A percentile compares a stretch with the other conserved stretches of the same genome.
Evolutionary conservation across 176 grass and related monocot species (phyloP).

Genomic region (Rhynchospora breviuscula): DNA sequence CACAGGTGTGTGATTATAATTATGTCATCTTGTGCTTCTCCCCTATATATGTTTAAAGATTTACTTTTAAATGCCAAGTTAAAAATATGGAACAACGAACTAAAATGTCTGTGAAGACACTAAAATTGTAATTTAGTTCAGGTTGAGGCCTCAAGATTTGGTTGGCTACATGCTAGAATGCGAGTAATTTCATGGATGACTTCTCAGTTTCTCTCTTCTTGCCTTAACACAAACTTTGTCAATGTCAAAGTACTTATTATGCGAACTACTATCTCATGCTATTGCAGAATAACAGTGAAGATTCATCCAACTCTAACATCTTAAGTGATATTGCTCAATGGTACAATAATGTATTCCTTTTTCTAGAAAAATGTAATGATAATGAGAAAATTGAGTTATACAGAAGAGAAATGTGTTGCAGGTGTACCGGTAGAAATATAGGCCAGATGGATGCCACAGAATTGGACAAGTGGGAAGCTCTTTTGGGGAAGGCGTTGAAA

Average conservation of each 20-base stretch:
- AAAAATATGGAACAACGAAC: neutral
- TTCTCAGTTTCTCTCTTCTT: neutral
- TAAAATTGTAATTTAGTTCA: neutral
- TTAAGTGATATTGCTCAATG: neutral
- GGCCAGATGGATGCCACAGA: conserved; percentile 12
- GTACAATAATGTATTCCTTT: neutral
- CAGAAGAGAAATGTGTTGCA: neutral
- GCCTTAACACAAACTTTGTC: neutral
- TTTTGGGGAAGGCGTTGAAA: conserved; percentile 4
- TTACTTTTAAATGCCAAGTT: neutral
- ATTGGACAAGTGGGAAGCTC: neutral
- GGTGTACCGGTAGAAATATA: conserved; percentile 2
- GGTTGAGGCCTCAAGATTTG: neutral
- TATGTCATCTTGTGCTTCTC: no score
- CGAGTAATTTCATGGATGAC: neutral
- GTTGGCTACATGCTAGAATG: neutral
- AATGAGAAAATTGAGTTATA: neutral
- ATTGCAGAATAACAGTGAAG: conserved; percentile 19
- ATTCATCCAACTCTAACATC: conserved; percentile 2
- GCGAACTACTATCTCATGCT: neutral
- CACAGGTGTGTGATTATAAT: no score
- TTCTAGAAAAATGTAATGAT: neutral
- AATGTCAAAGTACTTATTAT: no score
- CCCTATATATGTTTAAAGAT: no score
- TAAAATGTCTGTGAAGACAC: neutral